Percentiles rank a stretch among this genome's conserved stretches.
phyloP scores from a whole-genome alignment of 1,284 basidiomycete genomes.

The Gymnopus androsaceus region DNA sequence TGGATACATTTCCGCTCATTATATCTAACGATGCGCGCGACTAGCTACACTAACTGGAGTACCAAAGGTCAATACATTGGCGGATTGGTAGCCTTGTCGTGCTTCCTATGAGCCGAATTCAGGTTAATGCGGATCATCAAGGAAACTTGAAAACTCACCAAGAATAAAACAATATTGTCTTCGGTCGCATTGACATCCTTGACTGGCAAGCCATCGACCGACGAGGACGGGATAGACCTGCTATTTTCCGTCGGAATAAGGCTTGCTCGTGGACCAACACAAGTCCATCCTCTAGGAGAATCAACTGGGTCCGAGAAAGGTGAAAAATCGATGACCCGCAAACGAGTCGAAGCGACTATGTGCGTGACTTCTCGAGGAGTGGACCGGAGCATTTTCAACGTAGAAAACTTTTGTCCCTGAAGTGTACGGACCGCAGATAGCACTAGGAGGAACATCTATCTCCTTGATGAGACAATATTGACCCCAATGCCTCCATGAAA shows the following conservation, averaged over 20 bases:
- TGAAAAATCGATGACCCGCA: slow-evolving; percentile 45
- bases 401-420: slow-evolving; percentile 46
- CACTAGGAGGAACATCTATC: slow-evolving; percentile 28
- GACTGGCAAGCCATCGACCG: slow-evolving; percentile 38
- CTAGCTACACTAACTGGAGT: slow-evolving; percentile 23
- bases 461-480: slow-evolving; percentile 47
- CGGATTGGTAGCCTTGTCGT: slow-evolving; percentile 36
- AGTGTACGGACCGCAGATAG: slow-evolving; percentile 36
- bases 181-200: slow-evolving; percentile 46
- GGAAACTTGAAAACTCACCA: slow-evolving; percentile 32
- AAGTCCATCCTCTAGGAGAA: slow-evolving; percentile 37
- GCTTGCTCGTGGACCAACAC: slow-evolving; percentile 38
- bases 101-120: slow-evolving; percentile 35
- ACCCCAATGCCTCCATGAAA: slow-evolving; percentile 48
- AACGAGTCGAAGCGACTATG: slow-evolving; percentile 27
- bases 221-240: slow-evolving; percentile 41
- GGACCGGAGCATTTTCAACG: slow-evolving; percentile 34
- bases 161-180: slow-evolving; percentile 49
- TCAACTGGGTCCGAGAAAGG: slow-evolving; percentile 37
- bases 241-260: slow-evolving; percentile 41
- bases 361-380: slow-evolving; percentile 9
- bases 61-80: slow-evolving; percentile 49
- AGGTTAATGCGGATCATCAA: not conserved
- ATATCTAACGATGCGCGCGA: not conserved
- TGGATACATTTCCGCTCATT: not conserved